Percentiles rank a stretch among this genome's conserved stretches.
Evolutionary conservation across 2,329 filamentous ascomycete genomes (phyloP).

Genomic region (Diplodia seriata): DNA sequence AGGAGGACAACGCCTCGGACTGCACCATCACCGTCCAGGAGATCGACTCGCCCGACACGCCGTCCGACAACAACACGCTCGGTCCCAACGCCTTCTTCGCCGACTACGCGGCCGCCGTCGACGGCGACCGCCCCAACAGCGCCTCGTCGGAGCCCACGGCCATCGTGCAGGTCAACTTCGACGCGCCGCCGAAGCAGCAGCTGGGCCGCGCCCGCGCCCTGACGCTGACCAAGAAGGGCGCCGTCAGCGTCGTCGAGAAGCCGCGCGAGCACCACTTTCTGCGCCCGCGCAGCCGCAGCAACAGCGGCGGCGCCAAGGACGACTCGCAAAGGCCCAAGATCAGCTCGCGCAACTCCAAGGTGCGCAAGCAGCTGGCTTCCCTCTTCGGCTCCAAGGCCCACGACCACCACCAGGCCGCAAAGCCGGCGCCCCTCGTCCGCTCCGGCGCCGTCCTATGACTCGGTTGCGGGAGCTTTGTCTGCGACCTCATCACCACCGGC

Average conservation of each 20-base stretch:
- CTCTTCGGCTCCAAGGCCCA: constrained; percentile 21
- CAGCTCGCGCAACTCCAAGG: constrained; percentile 17
- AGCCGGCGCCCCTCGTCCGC: not conserved
- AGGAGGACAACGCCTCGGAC: constrained; percentile 28
- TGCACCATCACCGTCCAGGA: constrained; percentile 33
- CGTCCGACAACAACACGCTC: constrained; percentile 14
- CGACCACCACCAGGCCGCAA: not conserved
- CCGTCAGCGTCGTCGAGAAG: constrained; percentile 25
- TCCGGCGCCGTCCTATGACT: constrained; percentile 20
- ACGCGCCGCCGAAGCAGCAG: constrained; percentile 19
- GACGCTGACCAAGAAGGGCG: constrained; percentile 12
- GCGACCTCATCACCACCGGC: not conserved
- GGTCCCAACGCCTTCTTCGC: constrained; percentile 20
- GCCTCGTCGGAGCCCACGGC: not conserved
- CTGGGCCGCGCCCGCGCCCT: constrained; percentile 17
- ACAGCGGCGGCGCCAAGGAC: constrained; percentile 5
- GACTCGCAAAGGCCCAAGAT: not conserved
- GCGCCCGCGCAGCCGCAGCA: constrained; percentile 15
- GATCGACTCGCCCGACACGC: constrained; percentile 29
- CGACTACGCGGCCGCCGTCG: not conserved
- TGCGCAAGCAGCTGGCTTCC: constrained; percentile 29
- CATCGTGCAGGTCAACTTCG: constrained; percentile 6
- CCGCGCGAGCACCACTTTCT: constrained; percentile 15
- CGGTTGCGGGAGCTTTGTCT: constrained; percentile 14
- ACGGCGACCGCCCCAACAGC: constrained; percentile 5